These are phyloP conservation scores for Canna indica DNA, from an alignment of 176 grass and related monocot species.

Conservation along the genomic window DNA sequence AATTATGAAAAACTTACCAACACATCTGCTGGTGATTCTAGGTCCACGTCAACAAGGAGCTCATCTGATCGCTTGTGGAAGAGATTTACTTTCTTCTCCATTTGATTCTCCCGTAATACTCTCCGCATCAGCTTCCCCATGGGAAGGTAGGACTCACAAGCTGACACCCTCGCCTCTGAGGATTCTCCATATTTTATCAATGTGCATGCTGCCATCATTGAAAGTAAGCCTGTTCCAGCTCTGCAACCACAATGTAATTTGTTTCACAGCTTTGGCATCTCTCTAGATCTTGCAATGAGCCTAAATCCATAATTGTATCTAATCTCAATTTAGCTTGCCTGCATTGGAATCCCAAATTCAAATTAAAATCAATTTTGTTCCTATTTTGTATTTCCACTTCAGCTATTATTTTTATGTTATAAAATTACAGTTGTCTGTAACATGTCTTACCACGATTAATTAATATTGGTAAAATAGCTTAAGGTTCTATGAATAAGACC, in stretches of 20 bases:
- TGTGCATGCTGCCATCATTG: slow-evolving; percentile 72
- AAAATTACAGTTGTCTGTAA: not conserved
- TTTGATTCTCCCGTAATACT: slow-evolving; percentile 53
- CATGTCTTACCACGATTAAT: not conserved
- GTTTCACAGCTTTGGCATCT: slow-evolving; percentile 20
- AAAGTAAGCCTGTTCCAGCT: slow-evolving; percentile 84
- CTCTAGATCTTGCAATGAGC: slow-evolving; percentile 9
- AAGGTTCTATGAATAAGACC: not conserved
- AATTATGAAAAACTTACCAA: slow-evolving; percentile 29
- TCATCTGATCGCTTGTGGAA: slow-evolving; percentile 80
- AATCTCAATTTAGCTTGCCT: slow-evolving; percentile 2
- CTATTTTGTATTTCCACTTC: not conserved
- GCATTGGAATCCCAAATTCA: not conserved
- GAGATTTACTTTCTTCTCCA: slow-evolving; percentile 62
- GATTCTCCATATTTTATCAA: slow-evolving; percentile 33
- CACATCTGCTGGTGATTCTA: slow-evolving; percentile 57
- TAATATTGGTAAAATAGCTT: not conserved
- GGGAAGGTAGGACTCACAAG: slow-evolving; percentile 82
- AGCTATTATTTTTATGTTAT: not conserved
- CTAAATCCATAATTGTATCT: slow-evolving; percentile 6
- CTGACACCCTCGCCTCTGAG: slow-evolving; percentile 34
- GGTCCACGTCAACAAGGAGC: slow-evolving; percentile 44
- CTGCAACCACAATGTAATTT: slow-evolving; percentile 35
- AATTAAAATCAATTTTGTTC: not conserved
- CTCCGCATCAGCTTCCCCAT: slow-evolving; percentile 80